Base-by-base conservation (phyloP, 345 rosid genomes). In the Erodium maritimum region DNA sequence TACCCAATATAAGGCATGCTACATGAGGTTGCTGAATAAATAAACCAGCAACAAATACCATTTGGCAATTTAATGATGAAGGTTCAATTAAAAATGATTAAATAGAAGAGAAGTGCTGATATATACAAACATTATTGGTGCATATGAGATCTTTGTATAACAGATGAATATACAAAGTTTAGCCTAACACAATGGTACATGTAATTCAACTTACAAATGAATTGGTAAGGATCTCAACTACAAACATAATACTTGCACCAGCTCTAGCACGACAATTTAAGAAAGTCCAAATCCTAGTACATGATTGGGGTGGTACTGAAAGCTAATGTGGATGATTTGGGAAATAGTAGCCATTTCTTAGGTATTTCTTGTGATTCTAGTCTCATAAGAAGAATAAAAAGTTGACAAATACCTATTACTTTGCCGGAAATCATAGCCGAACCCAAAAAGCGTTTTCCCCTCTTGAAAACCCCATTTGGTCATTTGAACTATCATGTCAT, bases 341-440 rank as follows among this genome's bases (percentile, higher is more conserved):
- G 16, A 0, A 42, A 42, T 0, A 14, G 17, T 42, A 42, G 14
- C 12, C 48, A 42, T 42, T 42, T 13, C 48, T 3, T 14, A 42
- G 17, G 5, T 3, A 29, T 8, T 42, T 42, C 48, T 42, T 10
- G 17, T 29, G 12, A 10, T 10, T 13, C 17, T 42, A 7, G 2
- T 42, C 12, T 42, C 48, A 10, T 10, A 42, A 10, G 16, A 42
- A 42, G 0, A 14, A 3, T 42, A 42, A 7, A 42, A 0, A 42
- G 17, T 42, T 23, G 51, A 13, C 21, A n/a, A 50, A 0, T 72
- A 91, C 99, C 99, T 86, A 62, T 88, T 91, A 77, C 99, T 91
- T 75, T 91, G 99, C 2, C 99, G 86, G 53, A 88, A 91, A 78
- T 91, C 98, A 78, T 86, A 91, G 17, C 98, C 98, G 66, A 91